Evolutionary conservation across 2,329 filamentous ascomycete species (phyloP).

Genomic region (Colletotrichum tofieldiae): DNA sequence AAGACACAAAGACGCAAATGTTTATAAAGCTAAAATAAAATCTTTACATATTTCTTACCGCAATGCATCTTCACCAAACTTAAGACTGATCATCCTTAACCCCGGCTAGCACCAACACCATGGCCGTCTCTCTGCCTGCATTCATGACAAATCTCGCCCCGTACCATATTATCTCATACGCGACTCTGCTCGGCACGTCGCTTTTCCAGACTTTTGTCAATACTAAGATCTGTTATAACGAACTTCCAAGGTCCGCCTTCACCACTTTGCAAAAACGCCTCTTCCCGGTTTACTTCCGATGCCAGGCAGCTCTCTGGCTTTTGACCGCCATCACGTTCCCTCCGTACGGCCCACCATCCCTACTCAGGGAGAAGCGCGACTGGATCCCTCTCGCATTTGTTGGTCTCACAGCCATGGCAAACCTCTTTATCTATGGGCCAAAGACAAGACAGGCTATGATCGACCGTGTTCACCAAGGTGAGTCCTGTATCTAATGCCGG

Average conservation of each 20-base stretch:
- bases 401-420: slow-evolving; percentile 51
- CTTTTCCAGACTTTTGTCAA: slow-evolving; percentile 58
- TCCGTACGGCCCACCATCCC: slow-evolving; percentile 49
- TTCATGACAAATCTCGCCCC: slow-evolving; percentile 47
- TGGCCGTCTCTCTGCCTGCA: not conserved
- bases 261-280: slow-evolving; percentile 57
- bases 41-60: not conserved
- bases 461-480: slow-evolving; percentile 52
- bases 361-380: slow-evolving; percentile 49
- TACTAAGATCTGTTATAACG: slow-evolving; percentile 54
- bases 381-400: slow-evolving; percentile 56
- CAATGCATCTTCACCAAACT: not conserved
- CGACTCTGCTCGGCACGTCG: slow-evolving; percentile 56
- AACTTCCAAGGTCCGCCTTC: slow-evolving; percentile 55
- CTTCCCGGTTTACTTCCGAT: slow-evolving; percentile 59
- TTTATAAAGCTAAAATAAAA: not conserved
- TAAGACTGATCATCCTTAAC: too few relatives aligned
- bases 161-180: slow-evolving; percentile 57
- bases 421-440: slow-evolving; percentile 56
- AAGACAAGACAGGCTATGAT: slow-evolving; percentile 53
- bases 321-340: slow-evolving; percentile 54
- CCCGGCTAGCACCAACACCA: not conserved
- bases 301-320: slow-evolving; percentile 54
- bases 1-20: not conserved
- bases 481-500: not conserved